These are phyloP conservation scores for Rhodotorula sp. DNA, from an alignment of 1,284 basidiomycete species.

Conservation along the genomic window DNA sequence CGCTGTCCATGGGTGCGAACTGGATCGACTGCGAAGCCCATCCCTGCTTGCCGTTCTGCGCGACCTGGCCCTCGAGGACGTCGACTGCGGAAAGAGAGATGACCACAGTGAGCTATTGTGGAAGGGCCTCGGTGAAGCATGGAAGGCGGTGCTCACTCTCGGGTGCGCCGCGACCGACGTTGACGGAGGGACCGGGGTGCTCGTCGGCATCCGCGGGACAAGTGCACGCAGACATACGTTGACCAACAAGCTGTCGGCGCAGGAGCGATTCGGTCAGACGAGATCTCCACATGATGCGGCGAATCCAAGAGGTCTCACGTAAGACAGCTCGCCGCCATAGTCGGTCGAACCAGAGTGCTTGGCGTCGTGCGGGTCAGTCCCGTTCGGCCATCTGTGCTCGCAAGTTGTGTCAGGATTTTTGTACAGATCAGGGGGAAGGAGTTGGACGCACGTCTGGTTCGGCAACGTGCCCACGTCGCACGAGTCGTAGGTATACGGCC, in stretches of 20 bases:
- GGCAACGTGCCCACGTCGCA: constrained; percentile 80
- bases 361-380: constrained; percentile 39
- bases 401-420: constrained; percentile 15
- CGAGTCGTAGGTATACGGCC: constrained; percentile 73
- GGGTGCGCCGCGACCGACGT: constrained; percentile 53
- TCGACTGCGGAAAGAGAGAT: constrained; percentile 47
- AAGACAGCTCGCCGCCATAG: constrained; percentile 49
- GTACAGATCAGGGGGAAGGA: too few relatives aligned
- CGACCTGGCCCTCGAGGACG: constrained; percentile 55
- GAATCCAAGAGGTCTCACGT: background rate
- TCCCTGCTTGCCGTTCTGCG: constrained; percentile 46
- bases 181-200: constrained; percentile 51
- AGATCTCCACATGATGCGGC: background rate
- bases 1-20: constrained; percentile 58
- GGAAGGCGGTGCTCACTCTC: constrained; percentile 47
- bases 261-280: background rate
- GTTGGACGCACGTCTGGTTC: constrained; percentile 56
- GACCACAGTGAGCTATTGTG: background rate
- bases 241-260: constrained; percentile 46
- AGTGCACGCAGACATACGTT: constrained; percentile 52
- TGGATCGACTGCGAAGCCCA: constrained; percentile 52
- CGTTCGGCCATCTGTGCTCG: constrained; percentile 60
- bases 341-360: constrained; percentile 40
- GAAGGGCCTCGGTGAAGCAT: too few relatives aligned
- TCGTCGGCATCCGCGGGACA: constrained; percentile 46